A percentile compares a stretch with the other conserved stretches of the same genome.
Evolutionary conservation across 176 grass and related monocot genomes (phyloP).

Genomic region (Zea luxurians): DNA sequence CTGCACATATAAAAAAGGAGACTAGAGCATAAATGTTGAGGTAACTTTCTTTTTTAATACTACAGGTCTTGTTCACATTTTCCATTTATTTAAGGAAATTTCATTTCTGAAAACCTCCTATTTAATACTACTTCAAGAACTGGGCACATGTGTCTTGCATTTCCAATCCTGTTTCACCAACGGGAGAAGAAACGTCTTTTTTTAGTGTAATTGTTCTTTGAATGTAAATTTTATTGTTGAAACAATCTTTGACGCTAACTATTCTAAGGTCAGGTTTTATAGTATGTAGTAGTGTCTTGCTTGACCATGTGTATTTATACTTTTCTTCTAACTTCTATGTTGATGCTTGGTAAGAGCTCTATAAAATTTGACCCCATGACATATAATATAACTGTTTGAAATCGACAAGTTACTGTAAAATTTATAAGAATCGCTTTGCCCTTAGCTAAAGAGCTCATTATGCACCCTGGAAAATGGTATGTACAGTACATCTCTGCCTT

Average conservation of each 20-base stretch:
- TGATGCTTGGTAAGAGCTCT: not conserved
- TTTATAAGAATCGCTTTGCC: not conserved
- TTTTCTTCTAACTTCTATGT: not conserved
- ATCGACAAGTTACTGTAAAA: not conserved
- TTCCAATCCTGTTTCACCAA: no score
- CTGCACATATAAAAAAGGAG: no score
- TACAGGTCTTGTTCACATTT: not conserved
- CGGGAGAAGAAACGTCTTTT: no score
- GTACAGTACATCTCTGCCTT: not conserved
- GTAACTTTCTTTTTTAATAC: not conserved
- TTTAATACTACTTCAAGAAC: slow-evolving; percentile 5
- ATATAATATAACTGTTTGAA: not conserved
- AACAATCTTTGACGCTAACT: not conserved
- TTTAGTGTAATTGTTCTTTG: no score
- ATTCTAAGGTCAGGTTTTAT: not conserved
- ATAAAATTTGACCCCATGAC: not conserved
- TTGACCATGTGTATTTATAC: slow-evolving; percentile 16
- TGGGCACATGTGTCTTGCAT: not conserved
- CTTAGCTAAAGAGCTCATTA: not conserved
- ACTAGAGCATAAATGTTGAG: not conserved
- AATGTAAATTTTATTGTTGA: no score
- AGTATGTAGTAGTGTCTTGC: not conserved
- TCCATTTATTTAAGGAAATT: not conserved
- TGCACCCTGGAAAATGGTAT: not conserved
- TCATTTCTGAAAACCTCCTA: not conserved